phyloP scores from a whole-genome alignment of 805 yeast species.

The Cyberlindnera maclurae region DNA sequence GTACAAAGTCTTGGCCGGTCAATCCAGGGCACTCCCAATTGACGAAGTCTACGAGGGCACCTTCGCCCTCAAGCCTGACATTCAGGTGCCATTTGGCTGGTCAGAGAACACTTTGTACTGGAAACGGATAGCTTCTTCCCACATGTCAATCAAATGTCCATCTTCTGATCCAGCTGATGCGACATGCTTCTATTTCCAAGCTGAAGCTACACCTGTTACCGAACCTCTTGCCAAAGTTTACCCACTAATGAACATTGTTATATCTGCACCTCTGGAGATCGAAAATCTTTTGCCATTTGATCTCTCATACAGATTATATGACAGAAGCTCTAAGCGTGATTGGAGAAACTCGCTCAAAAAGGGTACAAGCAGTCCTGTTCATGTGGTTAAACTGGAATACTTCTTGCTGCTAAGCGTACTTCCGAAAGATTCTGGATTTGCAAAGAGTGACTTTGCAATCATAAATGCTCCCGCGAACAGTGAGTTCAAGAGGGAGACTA shows the following conservation, averaged over 20 bases:
- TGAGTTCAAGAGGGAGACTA: conserved; percentile 49
- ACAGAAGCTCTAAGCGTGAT: conserved; percentile 60
- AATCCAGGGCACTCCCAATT: conserved; percentile 65
- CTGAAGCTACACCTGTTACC: conserved; percentile 54
- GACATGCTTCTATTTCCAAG: conserved; percentile 60
- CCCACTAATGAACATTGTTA: conserved; percentile 72
- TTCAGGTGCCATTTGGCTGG: conserved; percentile 57
- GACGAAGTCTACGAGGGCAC: conserved; percentile 52
- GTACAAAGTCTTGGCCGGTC: conserved; percentile 46
- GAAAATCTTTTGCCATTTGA: conserved; percentile 84
- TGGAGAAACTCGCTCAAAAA: conserved; percentile 55
- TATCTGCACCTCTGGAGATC: conserved; percentile 81
- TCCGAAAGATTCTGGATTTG: conserved; percentile 56
- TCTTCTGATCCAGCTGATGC: conserved; percentile 31
- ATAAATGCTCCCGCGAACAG: conserved; percentile 47
- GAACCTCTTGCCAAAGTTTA: conserved; percentile 70
- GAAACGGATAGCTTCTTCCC: conserved; percentile 47
- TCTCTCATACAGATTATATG: conserved; percentile 65
- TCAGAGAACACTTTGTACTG: conserved; percentile 56
- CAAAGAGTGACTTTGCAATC: conserved; percentile 66
- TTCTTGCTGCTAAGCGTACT: conserved; percentile 64
- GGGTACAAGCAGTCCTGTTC: conserved; percentile 68
- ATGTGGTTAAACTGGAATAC: conserved; percentile 69
- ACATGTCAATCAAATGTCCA: conserved; percentile 55
- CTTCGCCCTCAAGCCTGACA: conserved; percentile 56